phyloP scores from a whole-genome alignment of 176 grass and related monocot genomes.

The Oropetium thomaeum region DNA sequence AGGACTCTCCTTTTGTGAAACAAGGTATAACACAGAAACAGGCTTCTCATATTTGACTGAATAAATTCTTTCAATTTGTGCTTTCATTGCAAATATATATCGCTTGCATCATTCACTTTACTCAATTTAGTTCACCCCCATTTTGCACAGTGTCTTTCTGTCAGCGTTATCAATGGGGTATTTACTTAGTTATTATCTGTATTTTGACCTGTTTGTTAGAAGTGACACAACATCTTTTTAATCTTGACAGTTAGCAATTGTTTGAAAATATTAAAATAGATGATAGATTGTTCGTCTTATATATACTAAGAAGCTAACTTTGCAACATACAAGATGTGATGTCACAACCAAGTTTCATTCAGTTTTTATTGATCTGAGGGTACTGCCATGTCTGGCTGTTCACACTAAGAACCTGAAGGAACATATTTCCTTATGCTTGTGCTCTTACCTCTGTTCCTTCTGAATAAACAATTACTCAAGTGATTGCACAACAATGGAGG shows the following conservation, averaged over 20 bases:
- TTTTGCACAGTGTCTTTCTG: neutral
- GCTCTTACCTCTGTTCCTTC: neutral
- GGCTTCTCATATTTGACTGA: neutral
- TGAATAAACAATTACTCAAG: neutral
- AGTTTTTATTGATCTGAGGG: neutral
- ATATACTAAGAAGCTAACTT: neutral
- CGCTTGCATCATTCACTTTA: neutral
- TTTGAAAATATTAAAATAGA: neutral
- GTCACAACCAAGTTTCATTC: conserved; percentile 2
- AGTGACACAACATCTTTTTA: neutral
- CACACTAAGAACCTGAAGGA: neutral
- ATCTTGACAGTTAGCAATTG: neutral
- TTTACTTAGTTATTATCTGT: neutral
- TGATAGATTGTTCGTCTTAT: neutral
- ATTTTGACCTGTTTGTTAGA: neutral
- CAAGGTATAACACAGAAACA: conserved; percentile 27
- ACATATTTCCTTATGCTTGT: conserved; percentile 13
- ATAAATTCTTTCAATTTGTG: neutral
- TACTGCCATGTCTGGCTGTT: neutral
- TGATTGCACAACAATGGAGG: conserved; percentile 12
- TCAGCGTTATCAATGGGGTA: neutral
- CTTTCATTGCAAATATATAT: neutral
- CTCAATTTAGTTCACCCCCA: neutral
- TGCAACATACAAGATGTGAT: conserved; percentile 4
- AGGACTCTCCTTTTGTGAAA: conserved; percentile 35